Evolutionary conservation across 208 protist species (phyloP).

Genomic region (Phytomonas serpens): DNA sequence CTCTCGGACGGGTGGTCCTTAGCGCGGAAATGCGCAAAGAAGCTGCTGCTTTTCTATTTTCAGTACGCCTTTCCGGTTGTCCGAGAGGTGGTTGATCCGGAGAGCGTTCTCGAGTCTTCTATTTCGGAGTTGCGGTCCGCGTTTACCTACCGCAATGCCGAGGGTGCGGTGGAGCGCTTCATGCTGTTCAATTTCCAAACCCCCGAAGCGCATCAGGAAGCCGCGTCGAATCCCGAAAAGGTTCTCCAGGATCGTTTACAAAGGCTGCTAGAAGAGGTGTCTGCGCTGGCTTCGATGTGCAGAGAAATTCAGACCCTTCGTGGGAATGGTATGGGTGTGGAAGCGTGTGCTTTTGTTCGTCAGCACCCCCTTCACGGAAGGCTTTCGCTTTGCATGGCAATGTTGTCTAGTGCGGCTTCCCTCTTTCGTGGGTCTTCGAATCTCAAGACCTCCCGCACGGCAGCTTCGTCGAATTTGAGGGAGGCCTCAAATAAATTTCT

Average conservation of each 20-base stretch:
- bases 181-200: constrained; percentile 24
- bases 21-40: constrained; percentile 33
- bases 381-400: constrained; percentile 52
- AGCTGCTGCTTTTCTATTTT: constrained; percentile 41
- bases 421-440: background rate
- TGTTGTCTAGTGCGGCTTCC: constrained; percentile 19
- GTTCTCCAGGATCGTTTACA: constrained; percentile 20
- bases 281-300: constrained; percentile 18
- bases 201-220: constrained; percentile 6
- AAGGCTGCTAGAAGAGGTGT: constrained; percentile 15
- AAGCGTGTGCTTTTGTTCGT: constrained; percentile 44
- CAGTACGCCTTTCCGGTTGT: constrained; percentile 23
- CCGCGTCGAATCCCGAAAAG: constrained; percentile 8
- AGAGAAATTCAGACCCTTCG: constrained; percentile 20
- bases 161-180: constrained; percentile 59
- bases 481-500: constrained; percentile 31
- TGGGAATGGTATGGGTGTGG: constrained; percentile 12
- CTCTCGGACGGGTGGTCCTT: constrained; percentile 73
- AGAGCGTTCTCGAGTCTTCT: constrained; percentile 1
- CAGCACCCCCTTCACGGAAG: constrained; percentile 53
- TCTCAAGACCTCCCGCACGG: background rate
- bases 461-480: constrained; percentile 8
- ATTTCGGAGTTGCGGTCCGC: constrained; percentile 26
- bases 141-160: constrained; percentile 52
- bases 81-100: constrained; percentile 16